A percentile compares a stretch with the other conserved stretches of the same genome.
These are phyloP conservation scores for Carex arenaria DNA, from an alignment of 202 grass and related monocot species.

Conservation along the genomic window DNA sequence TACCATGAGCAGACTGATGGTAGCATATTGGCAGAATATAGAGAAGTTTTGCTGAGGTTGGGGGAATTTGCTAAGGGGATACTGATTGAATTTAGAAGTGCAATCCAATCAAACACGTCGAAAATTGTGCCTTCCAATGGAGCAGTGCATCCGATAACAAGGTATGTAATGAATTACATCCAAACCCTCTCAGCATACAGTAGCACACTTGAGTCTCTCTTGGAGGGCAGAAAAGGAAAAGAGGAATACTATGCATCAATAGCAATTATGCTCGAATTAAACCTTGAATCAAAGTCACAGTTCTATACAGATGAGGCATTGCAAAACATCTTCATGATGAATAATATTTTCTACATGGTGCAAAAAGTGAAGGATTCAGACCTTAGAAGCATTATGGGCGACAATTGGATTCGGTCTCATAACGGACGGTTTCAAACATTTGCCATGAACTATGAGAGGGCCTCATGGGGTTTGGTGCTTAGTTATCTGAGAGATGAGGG, in stretches of 20 bases:
- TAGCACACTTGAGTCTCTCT: constrained; percentile 67
- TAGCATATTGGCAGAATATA: constrained; percentile 63
- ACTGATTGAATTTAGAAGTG: constrained; percentile 62
- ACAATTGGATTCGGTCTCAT: constrained; percentile 79
- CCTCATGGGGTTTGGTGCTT: constrained; percentile 67
- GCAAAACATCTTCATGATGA: constrained; percentile 84
- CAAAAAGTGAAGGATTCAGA: constrained; percentile 87
- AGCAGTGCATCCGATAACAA: constrained; percentile 70
- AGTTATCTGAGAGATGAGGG: constrained; percentile 75
- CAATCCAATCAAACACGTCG: constrained; percentile 53
- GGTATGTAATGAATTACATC: constrained; percentile 99
- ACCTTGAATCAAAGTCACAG: constrained; percentile 56
- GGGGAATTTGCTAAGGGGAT: constrained; percentile 51
- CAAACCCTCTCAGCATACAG: constrained; percentile 58
- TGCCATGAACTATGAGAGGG: constrained; percentile 62
- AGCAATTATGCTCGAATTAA: constrained; percentile 52
- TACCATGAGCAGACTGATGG: constrained; percentile 43
- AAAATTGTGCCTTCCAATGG: constrained; percentile 52
- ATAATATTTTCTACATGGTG: constrained; percentile 92
- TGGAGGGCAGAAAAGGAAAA: constrained; percentile 44
- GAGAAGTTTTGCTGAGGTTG: constrained; percentile 60
- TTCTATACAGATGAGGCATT: constrained; percentile 60
- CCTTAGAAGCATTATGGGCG: constrained; percentile 74
- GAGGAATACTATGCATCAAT: constrained; percentile 37
- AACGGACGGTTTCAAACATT: constrained; percentile 64